Base-by-base conservation (phyloP, 257 asterid genomes). In the Catharanthus roseus region DNA sequence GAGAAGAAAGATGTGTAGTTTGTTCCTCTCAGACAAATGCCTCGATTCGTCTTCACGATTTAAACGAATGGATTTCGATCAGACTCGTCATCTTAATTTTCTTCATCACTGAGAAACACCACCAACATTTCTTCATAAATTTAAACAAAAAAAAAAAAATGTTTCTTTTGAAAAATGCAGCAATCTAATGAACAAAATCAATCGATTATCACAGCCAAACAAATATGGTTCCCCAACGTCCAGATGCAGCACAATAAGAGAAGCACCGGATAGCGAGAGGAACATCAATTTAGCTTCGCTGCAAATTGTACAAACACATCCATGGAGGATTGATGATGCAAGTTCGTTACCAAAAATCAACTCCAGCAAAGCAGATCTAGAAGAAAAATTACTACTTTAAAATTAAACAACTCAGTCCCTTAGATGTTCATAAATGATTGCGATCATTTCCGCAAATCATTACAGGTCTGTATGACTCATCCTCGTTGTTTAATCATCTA, bases 21-120 rank as follows among this genome's bases (percentile, higher is more conserved):
- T n/a, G 78, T 73, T 87, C 68, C 93, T 86, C 90, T 89, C 96
- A 87, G 95, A 87, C 93, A 89, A 91, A 91, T 87, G 96, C 95
- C 95, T 91, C 95, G 90, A 74, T 77, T 69, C 68, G 90, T 86
- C 95, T 74, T 85, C 96, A 91, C 76, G 77, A 76, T 76, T 81
- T 57, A 56, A 65, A 73, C 83, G 92, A 91, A 89, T 89, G 92
- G 90, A 87, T 77, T 86, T 86, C 88, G 80, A 81, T 91, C 96
- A 80, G 97, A 91, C 95, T 91, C 97, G 92, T 86, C 92, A 89
- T 91, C 96, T 67, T 75, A 62, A 44, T 75, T 61, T 79, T 80
- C 69, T 88, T 96, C 85, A 86, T 96, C 86, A 60, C 44, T 81
- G 87, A 91, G 80, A 89, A 82, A 74, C 68, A 65, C 72, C 75